phyloP scores from a whole-genome alignment of 441 rosid species.

The Brassica balearica region DNA sequence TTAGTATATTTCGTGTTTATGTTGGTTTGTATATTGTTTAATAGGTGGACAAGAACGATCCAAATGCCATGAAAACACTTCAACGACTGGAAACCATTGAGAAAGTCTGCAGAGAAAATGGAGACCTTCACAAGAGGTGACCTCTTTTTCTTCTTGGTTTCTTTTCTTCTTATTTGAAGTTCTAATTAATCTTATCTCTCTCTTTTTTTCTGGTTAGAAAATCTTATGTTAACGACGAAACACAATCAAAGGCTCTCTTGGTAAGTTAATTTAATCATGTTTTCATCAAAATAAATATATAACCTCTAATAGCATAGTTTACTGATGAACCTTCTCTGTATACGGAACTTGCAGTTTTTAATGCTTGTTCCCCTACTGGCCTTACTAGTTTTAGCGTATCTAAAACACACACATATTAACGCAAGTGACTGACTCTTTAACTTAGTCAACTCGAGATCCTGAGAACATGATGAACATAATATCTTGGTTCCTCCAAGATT shows the following conservation, averaged over 20 bases:
- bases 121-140: conserved; percentile 62
- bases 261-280: conserved; percentile 51
- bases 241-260: conserved; percentile 41
- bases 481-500: background rate
- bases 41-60: conserved; percentile 74
- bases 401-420: conserved; percentile 39
- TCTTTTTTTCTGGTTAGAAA: conserved; percentile 48
- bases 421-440: background rate
- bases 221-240: conserved; percentile 52
- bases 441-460: background rate
- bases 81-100: conserved; percentile 66
- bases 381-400: conserved; percentile 48
- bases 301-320: background rate
- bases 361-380: conserved; percentile 57
- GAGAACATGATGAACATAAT: conserved; percentile 35
- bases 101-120: conserved; percentile 70
- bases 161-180: background rate
- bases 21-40: background rate
- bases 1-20: background rate
- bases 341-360: conserved; percentile 50
- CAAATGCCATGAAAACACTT: conserved; percentile 62
- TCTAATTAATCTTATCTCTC: background rate
- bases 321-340: conserved; percentile 15
- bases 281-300: too few relatives aligned
- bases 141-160: background rate